Conservation (phyloP, 1,284 basidiomycete genomes). For the Veloboletus limbatus region DNA sequence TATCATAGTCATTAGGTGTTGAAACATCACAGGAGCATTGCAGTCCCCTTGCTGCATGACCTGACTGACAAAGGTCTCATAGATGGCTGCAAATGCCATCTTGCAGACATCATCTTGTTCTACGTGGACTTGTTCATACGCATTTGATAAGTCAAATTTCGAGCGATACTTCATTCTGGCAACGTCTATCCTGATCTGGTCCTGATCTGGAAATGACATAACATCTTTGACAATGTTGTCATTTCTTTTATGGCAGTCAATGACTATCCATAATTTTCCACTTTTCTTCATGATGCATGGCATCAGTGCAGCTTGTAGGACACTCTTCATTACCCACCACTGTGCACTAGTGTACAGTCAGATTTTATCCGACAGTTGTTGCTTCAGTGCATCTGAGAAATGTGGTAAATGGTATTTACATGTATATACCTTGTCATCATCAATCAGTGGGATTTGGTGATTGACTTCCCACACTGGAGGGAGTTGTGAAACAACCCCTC, state of each 20-base stretch:
- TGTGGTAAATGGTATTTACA: too few species aligned
- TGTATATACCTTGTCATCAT: too few species aligned
- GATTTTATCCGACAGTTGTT: too few species aligned
- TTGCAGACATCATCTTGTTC: conserved; percentile 17
- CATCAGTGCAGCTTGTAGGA: background rate
- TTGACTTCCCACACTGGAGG: too few species aligned
- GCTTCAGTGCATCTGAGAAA: too few species aligned
- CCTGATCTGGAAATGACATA: conserved; percentile 34
- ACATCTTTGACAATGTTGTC: conserved; percentile 30
- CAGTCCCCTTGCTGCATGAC: conserved; percentile 37
- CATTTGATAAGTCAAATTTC: conserved; percentile 31
- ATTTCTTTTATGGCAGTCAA: conserved; percentile 2
- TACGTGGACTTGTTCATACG: conserved; percentile 36
- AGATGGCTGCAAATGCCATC: background rate
- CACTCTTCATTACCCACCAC: conserved; percentile 4
- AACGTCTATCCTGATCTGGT: conserved; percentile 27
- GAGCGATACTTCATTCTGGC: conserved; percentile 22
- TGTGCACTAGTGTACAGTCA: too few species aligned
- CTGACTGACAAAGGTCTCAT: conserved; percentile 24
- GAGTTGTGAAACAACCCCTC: too few species aligned
- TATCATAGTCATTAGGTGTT: conserved; percentile 34
- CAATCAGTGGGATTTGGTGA: too few species aligned
- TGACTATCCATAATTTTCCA: conserved; percentile 5
- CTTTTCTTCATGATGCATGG: conserved; percentile 1
- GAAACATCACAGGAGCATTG: conserved; percentile 35